A percentile compares a stretch with the other conserved stretches of the same genome.
phyloP scores from a whole-genome alignment of 345 rosid genomes.

The Geranium brycei region DNA sequence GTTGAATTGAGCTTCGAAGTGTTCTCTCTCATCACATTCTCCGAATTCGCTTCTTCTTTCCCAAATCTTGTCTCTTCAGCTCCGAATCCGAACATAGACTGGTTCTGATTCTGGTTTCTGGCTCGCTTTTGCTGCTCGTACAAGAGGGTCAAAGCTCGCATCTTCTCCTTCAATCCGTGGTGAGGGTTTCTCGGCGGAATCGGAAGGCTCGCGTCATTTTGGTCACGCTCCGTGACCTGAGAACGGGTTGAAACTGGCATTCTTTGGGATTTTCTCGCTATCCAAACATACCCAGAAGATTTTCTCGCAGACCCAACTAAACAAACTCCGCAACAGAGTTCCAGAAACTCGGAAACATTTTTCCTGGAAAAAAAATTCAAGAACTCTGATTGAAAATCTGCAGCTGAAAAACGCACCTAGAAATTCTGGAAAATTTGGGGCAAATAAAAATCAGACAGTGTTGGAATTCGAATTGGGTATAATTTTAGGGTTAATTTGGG shows the following conservation, averaged over 20 bases:
- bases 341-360: constrained; percentile 7
- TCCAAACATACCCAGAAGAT: constrained; percentile 33
- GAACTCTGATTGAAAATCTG: not conserved
- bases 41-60: no score
- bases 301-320: constrained; percentile 15
- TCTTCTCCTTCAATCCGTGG: constrained; percentile 84
- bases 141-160: constrained; percentile 71
- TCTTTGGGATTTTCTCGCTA: constrained; percentile 22
- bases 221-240: constrained; percentile 22
- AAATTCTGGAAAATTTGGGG: not conserved
- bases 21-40: no score
- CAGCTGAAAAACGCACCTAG: not conserved
- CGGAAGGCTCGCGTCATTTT: constrained; percentile 13
- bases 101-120: constrained; percentile 34
- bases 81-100: constrained; percentile 15
- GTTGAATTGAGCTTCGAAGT: constrained; percentile 15
- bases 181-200: constrained; percentile 57
- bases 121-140: constrained; percentile 90
- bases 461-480: not conserved
- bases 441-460: not conserved
- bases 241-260: constrained; percentile 90
- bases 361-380: constrained; percentile 7
- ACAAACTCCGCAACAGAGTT: constrained; percentile 8
- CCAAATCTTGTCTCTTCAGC: not conserved
- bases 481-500: no score